Conservation (phyloP, 805 yeast genomes). For the Peterozyma xylosa region DNA sequence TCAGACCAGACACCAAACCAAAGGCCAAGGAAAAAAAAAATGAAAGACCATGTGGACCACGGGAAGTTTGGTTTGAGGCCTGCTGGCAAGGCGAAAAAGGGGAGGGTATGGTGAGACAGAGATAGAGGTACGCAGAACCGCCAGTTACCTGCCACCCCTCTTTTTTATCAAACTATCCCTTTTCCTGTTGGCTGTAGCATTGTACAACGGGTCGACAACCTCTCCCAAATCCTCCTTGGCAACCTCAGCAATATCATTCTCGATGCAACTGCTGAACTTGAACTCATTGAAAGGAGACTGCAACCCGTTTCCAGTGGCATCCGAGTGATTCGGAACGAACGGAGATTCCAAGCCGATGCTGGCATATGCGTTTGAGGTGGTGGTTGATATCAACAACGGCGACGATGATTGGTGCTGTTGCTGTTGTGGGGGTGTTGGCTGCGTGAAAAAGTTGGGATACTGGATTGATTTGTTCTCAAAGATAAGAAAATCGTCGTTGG, state of each 20-base stretch:
- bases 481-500: not conserved
- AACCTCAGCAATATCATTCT: not conserved
- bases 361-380: too few species aligned
- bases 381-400: too few species aligned
- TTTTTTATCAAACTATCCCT: conserved; percentile 45
- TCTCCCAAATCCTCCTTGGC: not conserved
- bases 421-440: not conserved
- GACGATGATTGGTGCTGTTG: not conserved
- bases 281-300: conserved; percentile 7
- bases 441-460: not conserved
- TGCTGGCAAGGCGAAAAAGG: too few species aligned
- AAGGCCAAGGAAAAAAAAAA: too few species aligned
- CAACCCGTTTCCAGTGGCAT: not conserved
- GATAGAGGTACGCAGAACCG: too few species aligned
- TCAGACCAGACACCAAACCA: too few species aligned
- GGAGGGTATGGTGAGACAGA: too few species aligned
- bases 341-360: not conserved
- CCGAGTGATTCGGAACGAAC: not conserved
- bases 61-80: too few species aligned
- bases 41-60: too few species aligned
- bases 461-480: not conserved
- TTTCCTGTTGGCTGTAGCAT: conserved; percentile 43
- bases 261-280: not conserved
- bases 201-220: conserved; percentile 22
- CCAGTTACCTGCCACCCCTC: conserved; percentile 20